phyloP scores from a whole-genome alignment of 257 asterid species.

The Solanum rostratum region DNA sequence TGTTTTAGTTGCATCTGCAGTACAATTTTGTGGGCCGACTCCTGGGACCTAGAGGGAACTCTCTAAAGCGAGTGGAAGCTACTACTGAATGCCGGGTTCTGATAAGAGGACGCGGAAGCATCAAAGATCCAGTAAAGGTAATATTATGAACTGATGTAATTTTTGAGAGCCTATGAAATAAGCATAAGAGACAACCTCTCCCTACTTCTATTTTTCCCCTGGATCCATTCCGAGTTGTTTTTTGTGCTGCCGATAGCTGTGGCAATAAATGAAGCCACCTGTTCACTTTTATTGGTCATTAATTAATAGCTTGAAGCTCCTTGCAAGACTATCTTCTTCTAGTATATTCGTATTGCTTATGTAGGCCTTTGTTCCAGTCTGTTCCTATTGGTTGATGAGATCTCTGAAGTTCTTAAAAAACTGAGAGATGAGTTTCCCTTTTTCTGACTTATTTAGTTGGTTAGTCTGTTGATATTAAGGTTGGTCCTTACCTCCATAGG shows the following conservation, averaged over 20 bases:
- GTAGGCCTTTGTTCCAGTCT: neutral
- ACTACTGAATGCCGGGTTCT: constrained; percentile 94
- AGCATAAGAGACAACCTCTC: neutral
- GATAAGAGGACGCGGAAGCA: constrained; percentile 97
- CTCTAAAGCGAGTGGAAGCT: constrained; percentile 94
- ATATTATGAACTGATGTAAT: neutral
- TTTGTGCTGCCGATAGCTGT: neutral
- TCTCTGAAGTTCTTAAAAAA: neutral
- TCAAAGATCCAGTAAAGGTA: constrained; percentile 93
- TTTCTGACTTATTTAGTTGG: neutral
- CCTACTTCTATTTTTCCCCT: neutral
- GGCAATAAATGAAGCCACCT: neutral
- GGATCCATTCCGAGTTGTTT: neutral
- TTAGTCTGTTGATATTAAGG: neutral
- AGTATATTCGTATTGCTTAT: neutral
- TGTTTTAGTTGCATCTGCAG: constrained; percentile 31
- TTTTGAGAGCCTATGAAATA: neutral
- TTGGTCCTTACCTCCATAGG: neutral
- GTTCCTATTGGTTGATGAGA: neutral
- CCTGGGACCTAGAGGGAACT: constrained; percentile 98
- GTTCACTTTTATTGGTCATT: neutral
- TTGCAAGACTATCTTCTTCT: neutral
- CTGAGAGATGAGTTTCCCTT: neutral
- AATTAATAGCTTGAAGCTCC: neutral
- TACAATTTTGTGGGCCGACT: constrained; percentile 97